These are phyloP conservation scores for Kalanchoe fedtschenkoi DNA, from an alignment of 164 flowering plant genomes.

Conservation along the genomic window DNA sequence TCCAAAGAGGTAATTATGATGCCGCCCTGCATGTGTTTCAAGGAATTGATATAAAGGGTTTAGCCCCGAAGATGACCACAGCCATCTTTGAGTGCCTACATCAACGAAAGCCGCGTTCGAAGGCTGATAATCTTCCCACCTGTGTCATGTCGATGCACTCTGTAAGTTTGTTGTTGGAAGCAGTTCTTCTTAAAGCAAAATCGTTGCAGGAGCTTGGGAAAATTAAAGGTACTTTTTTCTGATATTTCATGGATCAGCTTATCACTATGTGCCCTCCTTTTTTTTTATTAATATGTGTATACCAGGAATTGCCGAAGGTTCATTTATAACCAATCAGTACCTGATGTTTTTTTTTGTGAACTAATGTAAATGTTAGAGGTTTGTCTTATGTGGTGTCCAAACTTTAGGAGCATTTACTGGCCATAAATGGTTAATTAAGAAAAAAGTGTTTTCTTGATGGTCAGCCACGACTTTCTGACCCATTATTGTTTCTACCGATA, in stretches of 20 bases:
- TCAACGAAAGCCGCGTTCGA: slow-evolving; percentile 40
- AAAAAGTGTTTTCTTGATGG: no score
- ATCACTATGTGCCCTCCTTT: no score
- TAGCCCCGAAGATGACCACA: slow-evolving; percentile 57
- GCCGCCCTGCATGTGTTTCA: slow-evolving; percentile 97
- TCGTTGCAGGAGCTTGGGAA: slow-evolving; percentile 67
- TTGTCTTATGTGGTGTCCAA: no score
- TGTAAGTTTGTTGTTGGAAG: slow-evolving; percentile 86
- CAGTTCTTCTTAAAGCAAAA: slow-evolving; percentile 77
- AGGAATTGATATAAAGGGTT: slow-evolving; percentile 64
- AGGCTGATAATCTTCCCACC: slow-evolving; percentile 27
- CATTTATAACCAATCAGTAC: no score
- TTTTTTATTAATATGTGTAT: no score
- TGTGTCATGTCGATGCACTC: slow-evolving; percentile 89
- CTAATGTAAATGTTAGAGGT: no score
- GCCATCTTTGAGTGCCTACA: slow-evolving; percentile 58
- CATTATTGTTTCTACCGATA: not conserved
- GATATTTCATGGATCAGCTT: not conserved
- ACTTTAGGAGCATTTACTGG: no score
- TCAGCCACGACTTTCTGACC: not conserved
- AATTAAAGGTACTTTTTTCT: slow-evolving; percentile 35
- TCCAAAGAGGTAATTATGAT: slow-evolving; percentile 67
- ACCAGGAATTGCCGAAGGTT: no score
- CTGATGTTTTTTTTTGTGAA: no score
- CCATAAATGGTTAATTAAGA: no score